A percentile compares a stretch with the other conserved stretches of the same genome.
phyloP scores from a whole-genome alignment of 2,329 filamentous ascomycete species.

The Neopestalotiopsis sp. region DNA sequence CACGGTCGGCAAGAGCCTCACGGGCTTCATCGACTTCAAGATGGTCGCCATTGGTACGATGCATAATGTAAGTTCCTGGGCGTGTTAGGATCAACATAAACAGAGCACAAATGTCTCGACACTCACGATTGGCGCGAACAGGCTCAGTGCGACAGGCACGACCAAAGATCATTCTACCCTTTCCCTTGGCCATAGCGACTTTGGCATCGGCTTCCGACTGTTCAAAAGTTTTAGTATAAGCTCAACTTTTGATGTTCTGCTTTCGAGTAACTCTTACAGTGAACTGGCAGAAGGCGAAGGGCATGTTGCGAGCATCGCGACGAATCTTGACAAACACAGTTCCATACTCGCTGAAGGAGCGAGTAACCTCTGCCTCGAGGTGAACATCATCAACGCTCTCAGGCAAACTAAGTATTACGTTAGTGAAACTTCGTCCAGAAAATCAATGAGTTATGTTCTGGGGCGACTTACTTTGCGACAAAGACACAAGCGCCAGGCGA shows the following conservation, averaged over 20 bases:
- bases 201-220: constrained; percentile 56
- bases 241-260: neutral
- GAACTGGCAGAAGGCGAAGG: constrained; percentile 68
- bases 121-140: constrained; percentile 63
- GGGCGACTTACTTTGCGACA: constrained; percentile 65
- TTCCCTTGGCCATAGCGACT: constrained; percentile 51
- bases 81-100: constrained; percentile 27
- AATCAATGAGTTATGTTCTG: neutral
- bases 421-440: constrained; percentile 7
- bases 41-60: constrained; percentile 39
- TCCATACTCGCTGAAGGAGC: constrained; percentile 59
- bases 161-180: constrained; percentile 55
- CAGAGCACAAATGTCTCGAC: neutral
- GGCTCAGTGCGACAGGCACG: constrained; percentile 65
- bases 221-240: constrained; percentile 21
- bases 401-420: constrained; percentile 50
- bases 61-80: constrained; percentile 56
- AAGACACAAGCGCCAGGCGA: constrained; percentile 65
- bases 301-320: constrained; percentile 61
- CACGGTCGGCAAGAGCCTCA: constrained; percentile 39
- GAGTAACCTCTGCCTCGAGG: constrained; percentile 58
- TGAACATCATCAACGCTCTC: constrained; percentile 52
- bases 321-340: constrained; percentile 67
- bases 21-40: constrained; percentile 50
- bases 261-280: constrained; percentile 49